phyloP scores from a whole-genome alignment of 2,329 filamentous ascomycete genomes.

The Fusarium nematophilum region DNA sequence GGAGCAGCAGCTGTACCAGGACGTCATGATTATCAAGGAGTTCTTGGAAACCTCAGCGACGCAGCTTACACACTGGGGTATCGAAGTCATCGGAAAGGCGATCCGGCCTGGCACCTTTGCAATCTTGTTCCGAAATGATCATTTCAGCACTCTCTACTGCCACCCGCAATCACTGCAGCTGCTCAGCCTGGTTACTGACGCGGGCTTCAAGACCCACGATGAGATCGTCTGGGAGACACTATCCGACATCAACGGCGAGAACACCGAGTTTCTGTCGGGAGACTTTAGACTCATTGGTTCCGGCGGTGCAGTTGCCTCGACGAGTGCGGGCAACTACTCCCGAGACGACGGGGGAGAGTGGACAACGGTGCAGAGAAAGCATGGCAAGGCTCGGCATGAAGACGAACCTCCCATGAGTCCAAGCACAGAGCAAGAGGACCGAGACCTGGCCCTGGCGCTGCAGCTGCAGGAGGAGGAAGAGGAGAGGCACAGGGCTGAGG shows the following conservation, averaged over 20 bases:
- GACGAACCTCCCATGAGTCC: constrained; percentile 51
- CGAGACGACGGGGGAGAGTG: constrained; percentile 55
- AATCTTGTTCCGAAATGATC: constrained; percentile 96
- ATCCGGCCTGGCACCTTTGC: constrained; percentile 83
- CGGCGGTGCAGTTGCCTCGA: constrained; percentile 36
- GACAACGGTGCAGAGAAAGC: constrained; percentile 63
- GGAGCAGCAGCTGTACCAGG: constrained; percentile 84
- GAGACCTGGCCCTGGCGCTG: constrained; percentile 86
- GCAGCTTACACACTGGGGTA: constrained; percentile 84
- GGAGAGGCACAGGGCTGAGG: constrained; percentile 75
- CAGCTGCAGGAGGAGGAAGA: constrained; percentile 97
- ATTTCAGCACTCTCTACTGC: constrained; percentile 94
- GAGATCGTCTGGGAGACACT: constrained; percentile 98
- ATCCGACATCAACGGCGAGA: constrained; percentile 86
- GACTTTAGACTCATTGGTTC: constrained; percentile 88
- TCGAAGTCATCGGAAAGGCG: constrained; percentile 77
- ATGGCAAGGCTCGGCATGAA: constrained; percentile 44
- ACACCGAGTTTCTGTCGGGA: constrained; percentile 86
- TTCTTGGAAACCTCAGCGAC: constrained; percentile 86
- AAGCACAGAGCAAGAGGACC: constrained; percentile 78
- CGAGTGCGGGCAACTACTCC: constrained; percentile 23
- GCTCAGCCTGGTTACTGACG: constrained; percentile 89
- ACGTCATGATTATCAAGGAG: constrained; percentile 84
- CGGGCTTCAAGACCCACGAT: constrained; percentile 86
- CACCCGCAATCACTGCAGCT: constrained; percentile 82